Percentiles rank a stretch among this genome's conserved stretches.
phyloP scores from a whole-genome alignment of 2,329 filamentous ascomycete genomes.

The Fusarium mexicanum region DNA sequence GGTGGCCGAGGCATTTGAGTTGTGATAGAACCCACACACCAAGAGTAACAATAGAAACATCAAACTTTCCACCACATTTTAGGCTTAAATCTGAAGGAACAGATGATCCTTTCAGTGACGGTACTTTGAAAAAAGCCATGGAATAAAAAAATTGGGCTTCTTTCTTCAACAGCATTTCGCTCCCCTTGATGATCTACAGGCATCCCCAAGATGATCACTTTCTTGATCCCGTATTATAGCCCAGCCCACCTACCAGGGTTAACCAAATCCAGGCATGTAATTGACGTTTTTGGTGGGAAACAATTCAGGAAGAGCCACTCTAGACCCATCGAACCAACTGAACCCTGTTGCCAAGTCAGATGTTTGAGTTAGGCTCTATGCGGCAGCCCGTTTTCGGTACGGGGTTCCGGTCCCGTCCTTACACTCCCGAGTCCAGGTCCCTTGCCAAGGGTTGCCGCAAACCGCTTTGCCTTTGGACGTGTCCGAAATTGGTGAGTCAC shows the following conservation, averaged over 20 bases:
- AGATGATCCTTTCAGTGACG: neutral
- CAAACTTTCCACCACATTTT: slow-evolving; percentile 4
- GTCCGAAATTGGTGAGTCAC: slow-evolving; percentile 28
- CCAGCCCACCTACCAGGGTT: slow-evolving; percentile 6
- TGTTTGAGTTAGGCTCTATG: slow-evolving; percentile 34
- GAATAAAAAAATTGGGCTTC: neutral
- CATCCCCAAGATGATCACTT: neutral
- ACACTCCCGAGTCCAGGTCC: slow-evolving; percentile 18
- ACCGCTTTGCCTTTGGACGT: slow-evolving; percentile 19
- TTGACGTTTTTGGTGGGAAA: slow-evolving; percentile 34
- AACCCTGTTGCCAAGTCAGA: slow-evolving; percentile 44
- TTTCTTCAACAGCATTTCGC: neutral
- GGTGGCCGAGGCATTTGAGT: slow-evolving; percentile 17
- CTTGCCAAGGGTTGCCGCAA: slow-evolving; percentile 17
- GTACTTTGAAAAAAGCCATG: neutral
- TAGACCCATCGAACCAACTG: slow-evolving; percentile 33
- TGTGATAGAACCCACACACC: neutral
- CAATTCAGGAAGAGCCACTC: slow-evolving; percentile 32
- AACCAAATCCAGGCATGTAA: slow-evolving; percentile 38
- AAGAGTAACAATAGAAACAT: slow-evolving; percentile 7
- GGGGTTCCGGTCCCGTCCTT: slow-evolving; percentile 25
- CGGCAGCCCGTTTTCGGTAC: slow-evolving; percentile 31
- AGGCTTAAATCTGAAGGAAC: neutral
- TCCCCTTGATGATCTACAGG: neutral
- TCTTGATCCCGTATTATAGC: slow-evolving; percentile 4